Evolutionary conservation across 2,329 filamentous ascomycete species (phyloP).

Genomic region (Neodidymelliopsis sp.): DNA sequence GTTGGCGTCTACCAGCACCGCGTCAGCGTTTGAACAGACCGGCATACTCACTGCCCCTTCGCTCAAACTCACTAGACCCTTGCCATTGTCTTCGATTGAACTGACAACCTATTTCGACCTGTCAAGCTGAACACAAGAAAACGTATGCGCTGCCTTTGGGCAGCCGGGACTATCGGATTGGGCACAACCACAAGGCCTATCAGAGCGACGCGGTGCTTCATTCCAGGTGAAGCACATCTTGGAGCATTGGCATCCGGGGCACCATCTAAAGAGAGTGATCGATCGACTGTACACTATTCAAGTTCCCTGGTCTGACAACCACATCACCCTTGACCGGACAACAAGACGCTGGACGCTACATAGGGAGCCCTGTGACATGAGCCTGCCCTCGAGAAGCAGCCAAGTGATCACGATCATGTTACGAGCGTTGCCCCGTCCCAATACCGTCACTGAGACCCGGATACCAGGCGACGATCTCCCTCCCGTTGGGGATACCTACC

Average conservation of each 20-base stretch:
- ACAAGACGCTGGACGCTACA: too few species aligned
- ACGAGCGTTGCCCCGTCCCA: too few species aligned
- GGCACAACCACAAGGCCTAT: slow-evolving; percentile 1
- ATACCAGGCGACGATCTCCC: neutral
- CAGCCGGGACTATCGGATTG: slow-evolving; percentile 3
- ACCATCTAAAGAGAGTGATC: neutral
- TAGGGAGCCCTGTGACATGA: too few species aligned
- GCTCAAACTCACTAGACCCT: neutral
- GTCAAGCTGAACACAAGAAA: neutral
- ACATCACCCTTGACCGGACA: too few species aligned
- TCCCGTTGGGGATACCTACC: neutral
- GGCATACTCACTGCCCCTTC: too few species aligned
- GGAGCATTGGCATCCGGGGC: slow-evolving; percentile 4
- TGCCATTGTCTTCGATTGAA: neutral
- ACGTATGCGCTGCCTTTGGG: neutral
- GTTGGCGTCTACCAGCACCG: too few species aligned
- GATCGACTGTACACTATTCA: slow-evolving; percentile 5
- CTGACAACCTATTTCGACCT: too few species aligned
- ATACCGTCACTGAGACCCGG: neutral
- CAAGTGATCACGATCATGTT: too few species aligned
- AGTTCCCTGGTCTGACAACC: too few species aligned
- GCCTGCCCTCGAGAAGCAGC: too few species aligned
- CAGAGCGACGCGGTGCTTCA: neutral
- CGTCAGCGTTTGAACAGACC: too few species aligned
- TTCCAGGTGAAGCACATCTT: neutral